These are phyloP conservation scores for Phytomonas francai DNA, from an alignment of 208 protist species.

Conservation along the genomic window DNA sequence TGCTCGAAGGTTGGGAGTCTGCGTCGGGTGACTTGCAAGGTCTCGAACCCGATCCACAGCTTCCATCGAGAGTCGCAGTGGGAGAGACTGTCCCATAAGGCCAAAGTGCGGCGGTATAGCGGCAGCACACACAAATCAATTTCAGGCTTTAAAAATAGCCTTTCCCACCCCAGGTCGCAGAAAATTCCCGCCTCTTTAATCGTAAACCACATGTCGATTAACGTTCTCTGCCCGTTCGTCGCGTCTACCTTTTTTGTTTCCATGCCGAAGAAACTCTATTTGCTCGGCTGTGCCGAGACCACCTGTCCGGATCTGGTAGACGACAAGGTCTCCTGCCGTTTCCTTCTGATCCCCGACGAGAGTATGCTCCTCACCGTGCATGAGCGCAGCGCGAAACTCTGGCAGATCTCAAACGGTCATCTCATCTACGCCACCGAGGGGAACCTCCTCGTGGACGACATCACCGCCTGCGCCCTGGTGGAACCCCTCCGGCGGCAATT, in stretches of 20 bases:
- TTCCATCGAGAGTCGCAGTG: not conserved
- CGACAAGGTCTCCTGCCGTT: slow-evolving; percentile 32
- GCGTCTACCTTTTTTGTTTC: slow-evolving; percentile 12
- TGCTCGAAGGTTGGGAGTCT: not conserved
- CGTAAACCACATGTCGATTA: not conserved
- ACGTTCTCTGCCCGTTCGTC: not conserved
- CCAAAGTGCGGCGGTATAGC: not conserved
- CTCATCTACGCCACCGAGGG: slow-evolving; percentile 20
- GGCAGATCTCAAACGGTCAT: slow-evolving; percentile 24
- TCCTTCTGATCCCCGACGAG: slow-evolving; percentile 31
- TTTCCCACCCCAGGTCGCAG: not conserved
- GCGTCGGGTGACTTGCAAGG: not conserved
- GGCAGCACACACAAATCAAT: not conserved
- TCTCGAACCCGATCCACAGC: not conserved
- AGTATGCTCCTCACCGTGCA: slow-evolving; percentile 33
- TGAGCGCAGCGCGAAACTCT: slow-evolving; percentile 31
- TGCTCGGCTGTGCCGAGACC: slow-evolving; percentile 17
- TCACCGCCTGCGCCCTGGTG: slow-evolving; percentile 31
- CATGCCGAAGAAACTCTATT: slow-evolving; percentile 20
- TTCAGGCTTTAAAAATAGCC: not conserved
- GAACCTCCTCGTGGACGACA: slow-evolving; percentile 22
- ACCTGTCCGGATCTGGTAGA: slow-evolving; percentile 31
- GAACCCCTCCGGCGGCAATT: slow-evolving; percentile 33
- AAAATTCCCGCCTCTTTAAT: not conserved
- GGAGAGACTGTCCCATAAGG: not conserved